Evolutionary conservation across 2,329 filamentous ascomycete species (phyloP), one percentile per base, ranked within the genome.

Genomic region (Claviceps sp.): DNA sequence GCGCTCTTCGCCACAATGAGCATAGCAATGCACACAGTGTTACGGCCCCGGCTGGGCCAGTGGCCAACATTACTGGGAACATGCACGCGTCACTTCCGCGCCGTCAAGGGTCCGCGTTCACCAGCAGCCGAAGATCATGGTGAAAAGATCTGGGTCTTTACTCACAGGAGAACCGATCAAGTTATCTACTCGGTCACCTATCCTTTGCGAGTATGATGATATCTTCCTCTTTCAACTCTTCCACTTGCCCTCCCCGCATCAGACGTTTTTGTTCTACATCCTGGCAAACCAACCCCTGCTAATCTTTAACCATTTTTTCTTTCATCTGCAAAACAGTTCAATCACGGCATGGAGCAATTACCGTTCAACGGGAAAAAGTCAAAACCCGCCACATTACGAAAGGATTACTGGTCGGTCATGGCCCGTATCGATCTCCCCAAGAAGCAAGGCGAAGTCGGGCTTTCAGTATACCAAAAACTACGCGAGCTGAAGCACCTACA

Each of bases 351-450:
- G 56, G 72, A 74, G 59, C 79, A 82, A 61, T 65, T 85, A 55
- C 76, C 79, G 47, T 85, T 77, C 70, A 80, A 81, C 57, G 82
- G 81, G 66, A 85, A 85, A 64, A 84, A 86, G 67, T 74, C 78
- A 47, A 76, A 78, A 57, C 81, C 81, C 2, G 64, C 75, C 51
- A 79, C 78, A 60, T 69, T 85, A 41, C 80, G 82, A 54, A 83
- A 81, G 65, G 82, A 86, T 68, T 78, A 81, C 67, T 85, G 83
- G 82, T 68, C 70, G 38, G 78, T 78, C 6, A 68, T 85, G 60
- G 80, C 80, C 49, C 67, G 75, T 56, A 77, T 85, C 55, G 68
- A 75, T 60, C 81, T 86, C 62, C 73, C 74, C 44, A 55, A 66
- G 45, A 76, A 75, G 44, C 66, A 70, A 41, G 76, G 75, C 54